phyloP scores from a whole-genome alignment of 2,329 filamentous ascomycete species.

The Biscogniauxia sp. region DNA sequence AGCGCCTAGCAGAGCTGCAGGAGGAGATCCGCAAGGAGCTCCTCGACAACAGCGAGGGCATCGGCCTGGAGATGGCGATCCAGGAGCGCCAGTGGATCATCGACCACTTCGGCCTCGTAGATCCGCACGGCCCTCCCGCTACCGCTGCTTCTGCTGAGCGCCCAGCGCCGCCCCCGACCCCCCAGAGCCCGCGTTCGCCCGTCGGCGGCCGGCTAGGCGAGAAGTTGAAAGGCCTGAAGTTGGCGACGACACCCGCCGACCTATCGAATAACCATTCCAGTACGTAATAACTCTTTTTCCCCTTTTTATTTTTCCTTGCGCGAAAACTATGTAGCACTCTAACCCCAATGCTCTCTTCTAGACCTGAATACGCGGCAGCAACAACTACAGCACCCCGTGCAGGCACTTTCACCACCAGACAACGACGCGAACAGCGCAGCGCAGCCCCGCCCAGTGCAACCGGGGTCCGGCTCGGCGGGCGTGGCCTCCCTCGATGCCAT shows the following conservation, averaged over 20 bases:
- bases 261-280: constrained; percentile 50
- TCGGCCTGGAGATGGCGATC: constrained; percentile 79
- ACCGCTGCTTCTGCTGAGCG: constrained; percentile 24
- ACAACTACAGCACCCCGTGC: constrained; percentile 7
- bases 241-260: constrained; percentile 70
- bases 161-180: constrained; percentile 31
- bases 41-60: constrained; percentile 71
- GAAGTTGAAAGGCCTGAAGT: constrained; percentile 74
- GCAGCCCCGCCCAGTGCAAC: constrained; percentile 2
- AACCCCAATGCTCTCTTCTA: not conserved
- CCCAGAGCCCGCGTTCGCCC: constrained; percentile 62
- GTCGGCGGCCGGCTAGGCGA: constrained; percentile 70
- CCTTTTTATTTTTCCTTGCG: not conserved
- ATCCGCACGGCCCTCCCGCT: constrained; percentile 33
- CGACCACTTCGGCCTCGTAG: constrained; percentile 68
- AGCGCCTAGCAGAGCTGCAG: constrained; percentile 71
- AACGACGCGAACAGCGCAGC: constrained; percentile 36
- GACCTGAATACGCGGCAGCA: not conserved
- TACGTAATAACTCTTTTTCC: constrained; percentile 39
- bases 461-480: constrained; percentile 18
- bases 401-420: constrained; percentile 18
- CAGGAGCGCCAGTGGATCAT: constrained; percentile 86
- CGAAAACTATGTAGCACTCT: not conserved
- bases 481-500: constrained; percentile 41
- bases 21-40: constrained; percentile 75